Percentiles rank a stretch among this genome's conserved stretches.
These are phyloP conservation scores for Hypoxylon sp. DNA, from an alignment of 2,329 filamentous ascomycete genomes.

Conservation along the genomic window DNA sequence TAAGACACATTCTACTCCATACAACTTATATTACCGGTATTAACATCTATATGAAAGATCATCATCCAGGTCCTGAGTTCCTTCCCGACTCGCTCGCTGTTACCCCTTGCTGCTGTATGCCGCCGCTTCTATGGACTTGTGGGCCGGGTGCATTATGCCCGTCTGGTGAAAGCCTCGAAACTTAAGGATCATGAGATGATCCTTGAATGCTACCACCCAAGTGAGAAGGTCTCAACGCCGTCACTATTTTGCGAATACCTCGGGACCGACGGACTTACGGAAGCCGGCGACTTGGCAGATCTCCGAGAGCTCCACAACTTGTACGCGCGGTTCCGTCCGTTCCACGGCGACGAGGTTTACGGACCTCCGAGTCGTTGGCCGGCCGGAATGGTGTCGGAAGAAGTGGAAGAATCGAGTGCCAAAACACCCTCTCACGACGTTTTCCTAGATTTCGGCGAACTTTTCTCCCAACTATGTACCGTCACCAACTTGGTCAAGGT, in stretches of 20 bases:
- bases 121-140: slow-evolving; percentile 75
- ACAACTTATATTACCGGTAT: slow-evolving; percentile 2
- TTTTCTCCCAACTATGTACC: slow-evolving; percentile 81
- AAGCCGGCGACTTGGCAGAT: slow-evolving; percentile 55
- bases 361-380: slow-evolving; percentile 44
- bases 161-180: slow-evolving; percentile 71
- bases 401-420: slow-evolving; percentile 49
- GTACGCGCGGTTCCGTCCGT: slow-evolving; percentile 80
- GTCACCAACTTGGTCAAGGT: slow-evolving; percentile 77
- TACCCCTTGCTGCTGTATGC: slow-evolving; percentile 71
- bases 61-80: slow-evolving; percentile 65
- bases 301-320: slow-evolving; percentile 65
- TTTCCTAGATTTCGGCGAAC: slow-evolving; percentile 76
- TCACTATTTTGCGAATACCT: slow-evolving; percentile 77
- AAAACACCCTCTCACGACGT: slow-evolving; percentile 71
- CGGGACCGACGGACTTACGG: slow-evolving; percentile 72
- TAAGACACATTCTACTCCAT: slow-evolving; percentile 36
- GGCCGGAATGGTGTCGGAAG: slow-evolving; percentile 43
- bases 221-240: slow-evolving; percentile 76
- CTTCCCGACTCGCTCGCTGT: slow-evolving; percentile 66
- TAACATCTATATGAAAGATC: slow-evolving; percentile 58
- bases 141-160: slow-evolving; percentile 74
- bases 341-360: slow-evolving; percentile 65
- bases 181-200: slow-evolving; percentile 76
- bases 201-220: slow-evolving; percentile 84